Base-by-base conservation (phyloP, 2,329 filamentous ascomycete species). In the Hypoxylon sp. region DNA sequence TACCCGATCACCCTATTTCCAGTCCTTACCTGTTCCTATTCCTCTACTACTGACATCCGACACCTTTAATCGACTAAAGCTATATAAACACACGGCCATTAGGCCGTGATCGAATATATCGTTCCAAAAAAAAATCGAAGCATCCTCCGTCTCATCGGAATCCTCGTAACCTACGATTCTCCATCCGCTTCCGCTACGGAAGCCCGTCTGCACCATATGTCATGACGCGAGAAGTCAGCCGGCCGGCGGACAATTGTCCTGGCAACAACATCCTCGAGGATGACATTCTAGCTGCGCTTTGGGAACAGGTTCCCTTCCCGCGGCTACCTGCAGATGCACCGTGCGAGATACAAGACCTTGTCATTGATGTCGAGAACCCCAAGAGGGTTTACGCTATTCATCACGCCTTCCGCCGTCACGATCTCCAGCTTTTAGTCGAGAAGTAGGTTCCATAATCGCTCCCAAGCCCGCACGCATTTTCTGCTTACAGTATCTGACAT, bases 351-450 rank as follows among this genome's bases (percentile, higher is more conserved):
- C 83, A 80, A 64, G 82, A 86, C 10, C 77, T 86, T 53, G 81
- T 89, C 21, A 81, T 87, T 63, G 82, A 88, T 59, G 82, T 91
- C 59, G 86, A 90, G 55, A 89, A 90, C 68, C 89, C 89, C 2
- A 85, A 83, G 68, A 83, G 84, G 60, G 83, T 90, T 49, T 90
- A 90, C 71, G 84, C 85, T 34, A 84, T 91, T 19, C 85, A 90
- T 75, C 83, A 83, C 55, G 88, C 89, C 30, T 86, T 82, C 69
- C 86, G 89, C 34, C 86, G 89, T 3, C 87, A 90, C 73, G 83
- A 86, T 70, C 89, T 91, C 68, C 90, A 93, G 76, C 80, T 87
- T 2, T 79, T 93, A 14, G 88, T 93, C 13, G 89, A 91, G 74
- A 89, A 86, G 90, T 91, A 76, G 71, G 85, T 78, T 53, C 62